Evolutionary conservation across 441 rosid genomes (phyloP), one percentile per base, ranked within the genome.

Genomic region (Mallotus japonicus): DNA sequence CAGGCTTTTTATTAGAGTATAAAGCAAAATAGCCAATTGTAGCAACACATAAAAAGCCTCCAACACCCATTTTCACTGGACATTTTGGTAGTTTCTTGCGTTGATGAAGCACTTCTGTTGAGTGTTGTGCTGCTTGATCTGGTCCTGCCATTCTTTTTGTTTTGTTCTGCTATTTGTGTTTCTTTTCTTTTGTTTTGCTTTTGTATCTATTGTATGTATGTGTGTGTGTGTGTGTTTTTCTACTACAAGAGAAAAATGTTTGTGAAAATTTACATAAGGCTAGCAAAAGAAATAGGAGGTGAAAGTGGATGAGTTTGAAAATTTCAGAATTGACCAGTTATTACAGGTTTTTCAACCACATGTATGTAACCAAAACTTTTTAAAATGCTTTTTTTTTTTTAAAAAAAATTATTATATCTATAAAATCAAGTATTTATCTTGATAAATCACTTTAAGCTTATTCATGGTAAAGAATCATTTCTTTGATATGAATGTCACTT

Each of bases 1-100:
- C 93, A 16, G 92, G 89, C 62, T 91, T 88, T 83, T 89, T 88
- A 67, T 88, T 85, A 72, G 87, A 62, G 58, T 76, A 86, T 75
- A 89, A 69, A 20, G 84, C 88, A 1, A 80, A 60, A 81, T 83
- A 91, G 12, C 87, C 90, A 32, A 88, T 37, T 19, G 83, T 37
- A 46, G 81, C 86, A 0, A 80, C 83, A n/a, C 82, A 14, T 0
- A 76, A 76, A 3, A 71, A 17, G 3, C 86, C 87, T 3, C 75
- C 79, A 0, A 72, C 8, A 11, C 78, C 87, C 85, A 83, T 73
- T 78, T 62, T 85, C 59, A 77, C 3, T 0, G 81, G 86, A 67
- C 74, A 34, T 6, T 17, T 50, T 0, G 80, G 69, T 46, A 80
- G 5, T 28, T 72, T 79, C 70, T 76, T 65, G 8, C 77, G 51